These are phyloP conservation scores for Suhomyces chickasaworum DNA, from an alignment of 1,139 yeast genomes.

Conservation along the genomic window DNA sequence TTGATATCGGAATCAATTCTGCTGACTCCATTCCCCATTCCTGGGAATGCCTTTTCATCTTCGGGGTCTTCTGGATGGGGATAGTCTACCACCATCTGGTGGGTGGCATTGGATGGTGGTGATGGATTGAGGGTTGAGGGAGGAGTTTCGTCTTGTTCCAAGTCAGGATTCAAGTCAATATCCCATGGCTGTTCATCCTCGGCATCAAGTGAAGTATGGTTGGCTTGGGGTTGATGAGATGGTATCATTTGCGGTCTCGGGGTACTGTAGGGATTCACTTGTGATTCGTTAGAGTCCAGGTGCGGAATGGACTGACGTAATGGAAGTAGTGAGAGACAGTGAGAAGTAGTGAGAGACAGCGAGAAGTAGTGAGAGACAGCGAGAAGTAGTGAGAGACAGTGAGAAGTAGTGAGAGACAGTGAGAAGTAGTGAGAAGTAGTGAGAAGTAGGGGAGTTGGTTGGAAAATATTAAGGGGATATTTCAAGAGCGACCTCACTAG, in stretches of 20 bases:
- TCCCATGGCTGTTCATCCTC: conserved; percentile 16
- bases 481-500: no score
- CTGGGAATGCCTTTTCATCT: background rate
- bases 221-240: background rate
- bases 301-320: no score
- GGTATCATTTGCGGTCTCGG: background rate
- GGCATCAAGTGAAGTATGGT: background rate
- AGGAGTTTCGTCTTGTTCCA: conserved; percentile 31
- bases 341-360: no score
- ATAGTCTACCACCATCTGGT: background rate
- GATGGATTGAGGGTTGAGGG: background rate
- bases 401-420: no score
- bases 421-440: no score
- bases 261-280: no score
- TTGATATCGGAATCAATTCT: background rate
- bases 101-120: background rate
- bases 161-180: conserved; percentile 45
- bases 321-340: no score
- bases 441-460: no score
- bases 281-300: no score
- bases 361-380: no score
- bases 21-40: background rate
- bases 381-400: no score
- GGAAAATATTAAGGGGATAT: no score
- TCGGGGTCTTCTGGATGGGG: conserved; percentile 8